Conservation (phyloP, 2,329 filamentous ascomycete species). For the Didymella sp. region DNA sequence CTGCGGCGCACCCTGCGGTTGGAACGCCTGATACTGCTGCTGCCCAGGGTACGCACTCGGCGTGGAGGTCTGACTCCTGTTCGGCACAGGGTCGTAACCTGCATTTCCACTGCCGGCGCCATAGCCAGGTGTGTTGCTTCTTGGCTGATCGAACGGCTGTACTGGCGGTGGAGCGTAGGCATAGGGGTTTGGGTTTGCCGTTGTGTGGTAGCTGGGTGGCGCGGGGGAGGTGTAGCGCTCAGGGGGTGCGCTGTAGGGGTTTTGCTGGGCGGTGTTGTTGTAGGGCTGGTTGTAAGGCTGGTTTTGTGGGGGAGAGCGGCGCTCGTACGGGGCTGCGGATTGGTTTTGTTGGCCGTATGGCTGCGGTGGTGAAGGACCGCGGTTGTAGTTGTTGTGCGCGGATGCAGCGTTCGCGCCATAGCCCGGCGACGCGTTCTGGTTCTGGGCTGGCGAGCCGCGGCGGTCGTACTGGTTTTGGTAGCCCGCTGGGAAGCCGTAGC, state of each 20-base stretch:
- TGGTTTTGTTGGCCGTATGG: slow-evolving; percentile 27
- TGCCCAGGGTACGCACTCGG: slow-evolving; percentile 25
- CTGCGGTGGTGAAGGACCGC: slow-evolving; percentile 24
- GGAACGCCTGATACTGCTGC: slow-evolving; percentile 23
- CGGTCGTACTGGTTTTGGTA: slow-evolving; percentile 36
- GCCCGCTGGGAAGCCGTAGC: slow-evolving; percentile 27
- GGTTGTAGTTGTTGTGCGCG: slow-evolving; percentile 15
- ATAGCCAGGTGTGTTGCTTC: slow-evolving; percentile 2
- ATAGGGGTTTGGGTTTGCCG: slow-evolving; percentile 1
- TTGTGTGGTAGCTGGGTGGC: slow-evolving; percentile 17
- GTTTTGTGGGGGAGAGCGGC: slow-evolving; percentile 5
- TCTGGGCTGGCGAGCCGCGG: slow-evolving; percentile 25
- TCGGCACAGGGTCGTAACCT: slow-evolving; percentile 1
- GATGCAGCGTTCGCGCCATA: slow-evolving; percentile 25
- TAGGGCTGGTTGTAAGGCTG: slow-evolving; percentile 10
- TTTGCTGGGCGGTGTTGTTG: not conserved
- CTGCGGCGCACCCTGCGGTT: slow-evolving; percentile 10
- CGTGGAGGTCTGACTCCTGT: not conserved
- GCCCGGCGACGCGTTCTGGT: slow-evolving; percentile 22
- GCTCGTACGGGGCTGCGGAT: slow-evolving; percentile 18
- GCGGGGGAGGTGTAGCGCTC: not conserved
- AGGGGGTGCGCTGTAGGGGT: slow-evolving; percentile 1
- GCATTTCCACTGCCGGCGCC: not conserved
- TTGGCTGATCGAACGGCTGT: slow-evolving; percentile 2
- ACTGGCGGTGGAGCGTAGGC: not conserved